Conservation (phyloP, 345 rosid genomes). For the Eucalyptus guilfoylei region DNA sequence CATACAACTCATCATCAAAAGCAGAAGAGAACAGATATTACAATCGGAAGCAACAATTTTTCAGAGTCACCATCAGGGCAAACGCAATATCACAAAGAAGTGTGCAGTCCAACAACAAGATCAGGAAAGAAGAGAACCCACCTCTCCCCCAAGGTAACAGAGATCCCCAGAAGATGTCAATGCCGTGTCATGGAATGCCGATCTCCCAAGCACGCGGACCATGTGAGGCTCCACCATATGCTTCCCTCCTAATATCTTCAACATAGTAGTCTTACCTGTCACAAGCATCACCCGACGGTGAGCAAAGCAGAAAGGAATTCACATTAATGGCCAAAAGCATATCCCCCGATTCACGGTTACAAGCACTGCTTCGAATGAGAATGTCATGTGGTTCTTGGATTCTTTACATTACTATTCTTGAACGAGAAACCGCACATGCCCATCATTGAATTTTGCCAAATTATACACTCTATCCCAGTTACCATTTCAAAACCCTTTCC, state of each 20-base stretch:
- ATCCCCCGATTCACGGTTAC: not conserved
- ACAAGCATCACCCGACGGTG: not conserved
- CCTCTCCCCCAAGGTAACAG: conserved; percentile 96
- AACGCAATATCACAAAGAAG: not conserved
- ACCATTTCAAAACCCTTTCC: not conserved
- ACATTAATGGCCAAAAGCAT: not conserved
- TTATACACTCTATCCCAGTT: not conserved
- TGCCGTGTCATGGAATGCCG: conserved; percentile 87
- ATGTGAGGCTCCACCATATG: conserved; percentile 94
- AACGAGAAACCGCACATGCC: not conserved
- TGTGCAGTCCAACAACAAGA: not conserved
- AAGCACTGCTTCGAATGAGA: not conserved
- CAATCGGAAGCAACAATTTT: not conserved
- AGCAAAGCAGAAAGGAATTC: not conserved
- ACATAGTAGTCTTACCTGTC: conserved; percentile 77
- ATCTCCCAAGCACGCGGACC: conserved; percentile 80
- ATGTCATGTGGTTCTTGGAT: not conserved
- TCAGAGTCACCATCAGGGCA: not conserved
- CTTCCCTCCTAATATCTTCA: conserved; percentile 94
- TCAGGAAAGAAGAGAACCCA: not conserved
- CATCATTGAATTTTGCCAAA: not conserved
- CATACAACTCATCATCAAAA: not conserved
- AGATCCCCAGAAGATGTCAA: conserved; percentile 89
- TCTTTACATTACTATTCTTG: not conserved
- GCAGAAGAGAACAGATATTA: not conserved